Evolutionary conservation across 345 rosid genomes (phyloP), one percentile per base, ranked within the genome.

Genomic region (Excoecaria cochinchinensis): DNA sequence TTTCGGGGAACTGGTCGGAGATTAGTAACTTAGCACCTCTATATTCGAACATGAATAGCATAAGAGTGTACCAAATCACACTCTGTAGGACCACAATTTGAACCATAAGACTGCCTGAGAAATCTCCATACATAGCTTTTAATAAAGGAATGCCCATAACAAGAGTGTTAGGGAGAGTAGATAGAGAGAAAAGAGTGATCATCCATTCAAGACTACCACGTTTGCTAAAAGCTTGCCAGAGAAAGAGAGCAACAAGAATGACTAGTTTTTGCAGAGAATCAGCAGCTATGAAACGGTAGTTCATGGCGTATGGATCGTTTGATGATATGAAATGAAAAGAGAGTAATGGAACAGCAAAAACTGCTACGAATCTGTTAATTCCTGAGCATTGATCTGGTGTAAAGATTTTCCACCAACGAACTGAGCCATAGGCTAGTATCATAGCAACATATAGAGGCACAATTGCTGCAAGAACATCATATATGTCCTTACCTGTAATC

Each of bases 331-430:
- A 90, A 80, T 90, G 95, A 80, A 92, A 92, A 52, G 97, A 92
- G 51, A 92, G 91, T 19, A 92, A 79, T 0, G 97, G 97, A 65
- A 92, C 97, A 0, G 97, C 95, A 31, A 92, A 92, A 13, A 92
- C 91, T 7, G 97, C 97, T 21, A 92, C 97, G 25, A 92, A 92
- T 39, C 97, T 90, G 85, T 92, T 90, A 72, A 92, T 92, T 11
- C 97, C 97, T 9, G 97, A 90, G 77, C 97, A 92, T 64, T 92
- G 97, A 77, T 89, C 91, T 11, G 95, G 92, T 4, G 95, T 89
- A 83, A 92, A 92, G 78, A 92, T 90, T 67, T 88, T 90, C 97
- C 97, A 92, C 97, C 97, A 92, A 50, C 93, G 80, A 40, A 92
- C 97, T 31, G 97, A 92, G 13, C 95, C 97, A 59, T 92, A 92